Evolutionary conservation across 441 rosid genomes (phyloP).

Genomic region (Biscutella laevigata): DNA sequence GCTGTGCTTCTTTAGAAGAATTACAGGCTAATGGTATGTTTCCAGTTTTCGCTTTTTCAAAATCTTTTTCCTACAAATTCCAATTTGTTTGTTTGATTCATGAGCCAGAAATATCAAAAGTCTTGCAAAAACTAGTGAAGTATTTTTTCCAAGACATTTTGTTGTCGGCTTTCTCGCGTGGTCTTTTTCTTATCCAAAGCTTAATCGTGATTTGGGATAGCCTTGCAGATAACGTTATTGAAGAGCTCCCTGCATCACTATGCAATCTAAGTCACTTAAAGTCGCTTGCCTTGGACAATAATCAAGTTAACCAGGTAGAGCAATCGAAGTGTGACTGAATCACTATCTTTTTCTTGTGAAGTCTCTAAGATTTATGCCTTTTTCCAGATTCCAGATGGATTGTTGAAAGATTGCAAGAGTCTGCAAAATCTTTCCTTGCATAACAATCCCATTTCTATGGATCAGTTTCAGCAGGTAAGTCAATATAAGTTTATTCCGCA

Average conservation of each 20-base stretch:
- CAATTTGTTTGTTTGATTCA: not conserved
- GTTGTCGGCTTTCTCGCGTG: not conserved
- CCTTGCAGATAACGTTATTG: slow-evolving; percentile 67
- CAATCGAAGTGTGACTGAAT: not conserved
- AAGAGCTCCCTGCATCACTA: slow-evolving; percentile 70
- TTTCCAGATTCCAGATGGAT: slow-evolving; percentile 56
- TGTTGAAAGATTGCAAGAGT: slow-evolving; percentile 79
- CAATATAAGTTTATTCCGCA: too few relatives aligned
- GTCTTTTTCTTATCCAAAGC: slow-evolving; percentile 13
- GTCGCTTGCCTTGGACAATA: slow-evolving; percentile 65
- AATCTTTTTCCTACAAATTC: not conserved
- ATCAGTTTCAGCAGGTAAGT: slow-evolving; percentile 82
- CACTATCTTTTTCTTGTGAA: not conserved
- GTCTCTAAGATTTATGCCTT: slow-evolving; percentile 5
- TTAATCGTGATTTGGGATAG: slow-evolving; percentile 23
- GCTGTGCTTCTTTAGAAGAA: slow-evolving; percentile 90
- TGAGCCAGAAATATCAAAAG: not conserved
- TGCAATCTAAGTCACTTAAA: slow-evolving; percentile 73
- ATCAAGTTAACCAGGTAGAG: slow-evolving; percentile 61
- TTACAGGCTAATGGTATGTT: slow-evolving; percentile 73
- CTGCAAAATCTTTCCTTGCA: slow-evolving; percentile 84
- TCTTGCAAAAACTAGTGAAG: not conserved
- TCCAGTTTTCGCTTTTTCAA: not conserved
- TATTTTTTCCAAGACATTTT: not conserved
- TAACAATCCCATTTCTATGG: slow-evolving; percentile 80